Conservation (phyloP, 306 rosid species). For the Castanospermum australe region DNA sequence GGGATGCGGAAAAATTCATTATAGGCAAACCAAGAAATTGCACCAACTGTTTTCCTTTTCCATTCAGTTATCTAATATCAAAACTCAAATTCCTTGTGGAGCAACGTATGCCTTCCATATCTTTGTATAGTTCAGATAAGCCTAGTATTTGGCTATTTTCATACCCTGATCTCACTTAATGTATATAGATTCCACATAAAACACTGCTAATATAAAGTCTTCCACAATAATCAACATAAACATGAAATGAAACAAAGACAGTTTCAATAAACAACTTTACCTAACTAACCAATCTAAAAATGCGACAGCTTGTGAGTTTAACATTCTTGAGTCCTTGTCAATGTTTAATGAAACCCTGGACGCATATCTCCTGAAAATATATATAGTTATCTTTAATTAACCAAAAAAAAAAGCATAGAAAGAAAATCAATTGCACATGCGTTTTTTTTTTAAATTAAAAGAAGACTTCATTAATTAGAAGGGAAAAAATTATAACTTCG, state of each 20-base stretch:
- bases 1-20: not conserved
- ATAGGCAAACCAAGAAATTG: not conserved
- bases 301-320: constrained; percentile 51
- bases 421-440: not conserved
- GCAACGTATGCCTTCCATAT: not conserved
- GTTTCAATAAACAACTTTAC: constrained; percentile 37
- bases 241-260: not conserved
- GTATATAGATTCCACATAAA: constrained; percentile 8
- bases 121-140: not conserved
- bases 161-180: not conserved
- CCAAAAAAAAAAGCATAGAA: not conserved
- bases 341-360: constrained; percentile 39
- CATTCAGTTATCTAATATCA: not conserved
- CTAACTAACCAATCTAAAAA: constrained; percentile 60
- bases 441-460: not conserved
- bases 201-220: not conserved
- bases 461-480: not conserved
- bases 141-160: not conserved
- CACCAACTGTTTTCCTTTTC: not conserved
- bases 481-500: not conserved
- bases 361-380: constrained; percentile 64
- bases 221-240: not conserved
- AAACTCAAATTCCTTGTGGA: not conserved
- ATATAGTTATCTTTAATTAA: constrained; percentile 11
- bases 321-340: constrained; percentile 47